phyloP scores from a whole-genome alignment of 306 rosid species.

The Albizia julibrissin region DNA sequence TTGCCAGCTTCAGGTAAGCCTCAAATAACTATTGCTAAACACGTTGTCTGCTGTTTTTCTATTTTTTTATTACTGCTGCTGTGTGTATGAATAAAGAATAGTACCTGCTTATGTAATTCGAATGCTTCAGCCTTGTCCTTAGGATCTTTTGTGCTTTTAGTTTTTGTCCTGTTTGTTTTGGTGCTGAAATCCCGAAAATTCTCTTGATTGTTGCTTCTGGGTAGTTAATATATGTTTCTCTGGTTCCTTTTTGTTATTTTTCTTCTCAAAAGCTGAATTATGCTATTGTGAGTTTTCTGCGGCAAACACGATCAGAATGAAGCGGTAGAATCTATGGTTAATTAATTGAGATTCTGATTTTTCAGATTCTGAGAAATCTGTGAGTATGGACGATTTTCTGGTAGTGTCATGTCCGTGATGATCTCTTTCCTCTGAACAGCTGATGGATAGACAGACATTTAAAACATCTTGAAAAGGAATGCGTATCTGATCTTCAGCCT shows the following conservation, averaged over 20 bases:
- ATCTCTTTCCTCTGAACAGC: conserved; percentile 7
- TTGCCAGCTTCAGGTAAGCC: conserved; percentile 19
- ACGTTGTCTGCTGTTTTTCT: neutral
- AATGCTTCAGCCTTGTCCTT: neutral
- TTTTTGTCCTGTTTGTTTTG: neutral
- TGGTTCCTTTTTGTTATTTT: neutral
- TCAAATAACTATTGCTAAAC: conserved; percentile 5
- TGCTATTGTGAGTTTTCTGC: neutral
- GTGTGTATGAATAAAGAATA: neutral
- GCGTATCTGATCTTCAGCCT: conserved; percentile 54
- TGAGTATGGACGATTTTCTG: conserved; percentile 11
- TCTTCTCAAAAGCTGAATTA: conserved; percentile 23
- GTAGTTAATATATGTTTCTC: neutral
- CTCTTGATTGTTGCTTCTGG: neutral
- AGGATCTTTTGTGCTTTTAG: neutral
- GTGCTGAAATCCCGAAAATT: conserved; percentile 15
- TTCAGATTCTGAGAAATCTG: conserved; percentile 42
- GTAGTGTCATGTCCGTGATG: conserved; percentile 27
- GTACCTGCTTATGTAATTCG: neutral
- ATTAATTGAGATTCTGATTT: conserved; percentile 31
- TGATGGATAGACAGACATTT: neutral
- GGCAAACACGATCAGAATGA: neutral
- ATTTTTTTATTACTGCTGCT: neutral
- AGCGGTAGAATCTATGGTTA: neutral
- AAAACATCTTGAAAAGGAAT: conserved; percentile 34